Conservation (phyloP, 1,139 yeast genomes). For the Saccharomycopsis hybrid region DNA sequence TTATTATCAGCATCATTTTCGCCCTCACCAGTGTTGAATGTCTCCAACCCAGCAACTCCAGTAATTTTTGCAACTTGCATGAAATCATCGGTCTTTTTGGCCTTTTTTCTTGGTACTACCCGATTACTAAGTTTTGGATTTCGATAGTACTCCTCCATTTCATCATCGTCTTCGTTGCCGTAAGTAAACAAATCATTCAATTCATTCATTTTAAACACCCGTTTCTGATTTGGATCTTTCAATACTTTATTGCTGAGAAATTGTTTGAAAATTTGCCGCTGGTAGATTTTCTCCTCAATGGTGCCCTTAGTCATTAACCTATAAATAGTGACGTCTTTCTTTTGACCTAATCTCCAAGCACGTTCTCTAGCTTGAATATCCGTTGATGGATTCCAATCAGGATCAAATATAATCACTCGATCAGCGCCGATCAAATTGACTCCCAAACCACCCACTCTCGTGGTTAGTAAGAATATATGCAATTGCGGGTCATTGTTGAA, state of each 20-base stretch:
- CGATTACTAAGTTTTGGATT: conserved; percentile 33
- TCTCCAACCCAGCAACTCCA: conserved; percentile 40
- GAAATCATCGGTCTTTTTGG: conserved; percentile 41
- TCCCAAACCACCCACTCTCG: conserved; percentile 95
- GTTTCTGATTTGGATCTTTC: conserved; percentile 89
- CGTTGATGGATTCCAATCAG: conserved; percentile 98
- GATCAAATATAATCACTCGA: conserved; percentile 88
- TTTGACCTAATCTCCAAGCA: conserved; percentile 97
- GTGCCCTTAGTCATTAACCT: conserved; percentile 92
- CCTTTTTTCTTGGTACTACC: conserved; percentile 28
- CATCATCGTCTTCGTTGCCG: conserved; percentile 59
- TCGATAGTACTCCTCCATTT: conserved; percentile 25
- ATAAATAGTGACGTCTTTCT: conserved; percentile 86
- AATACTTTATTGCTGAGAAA: conserved; percentile 87
- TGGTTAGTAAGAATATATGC: conserved; percentile 72
- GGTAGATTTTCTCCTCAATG: conserved; percentile 94
- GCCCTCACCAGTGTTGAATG: conserved; percentile 43
- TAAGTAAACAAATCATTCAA: conserved; percentile 81
- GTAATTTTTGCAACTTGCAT: conserved; percentile 44
- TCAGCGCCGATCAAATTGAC: conserved; percentile 94
- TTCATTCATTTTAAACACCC: conserved; percentile 90
- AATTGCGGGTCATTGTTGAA: conserved; percentile 60
- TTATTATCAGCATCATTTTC: conserved; percentile 40
- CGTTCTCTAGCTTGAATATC: conserved; percentile 95
- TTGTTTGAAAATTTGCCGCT: conserved; percentile 93